Evolutionary conservation across 192 early-diverging fungal genomes (phyloP).

Genomic region (Rhizophagus clarus): DNA sequence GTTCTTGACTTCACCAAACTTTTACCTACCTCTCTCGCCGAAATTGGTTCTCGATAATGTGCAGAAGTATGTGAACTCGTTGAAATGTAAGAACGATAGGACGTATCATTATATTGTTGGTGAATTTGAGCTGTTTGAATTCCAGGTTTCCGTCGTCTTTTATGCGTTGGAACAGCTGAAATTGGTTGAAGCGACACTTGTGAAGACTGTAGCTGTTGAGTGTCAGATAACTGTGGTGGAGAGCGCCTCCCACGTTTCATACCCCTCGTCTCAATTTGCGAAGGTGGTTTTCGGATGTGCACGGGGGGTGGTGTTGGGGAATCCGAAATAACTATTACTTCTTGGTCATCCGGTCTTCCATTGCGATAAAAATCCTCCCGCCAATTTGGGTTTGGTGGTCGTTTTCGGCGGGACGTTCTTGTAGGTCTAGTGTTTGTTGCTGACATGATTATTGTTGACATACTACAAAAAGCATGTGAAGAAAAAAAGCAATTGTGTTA

Average conservation of each 20-base stretch:
- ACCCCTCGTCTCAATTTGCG: neutral
- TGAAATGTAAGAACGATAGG: conserved; percentile 16
- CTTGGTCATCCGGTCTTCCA: conserved; percentile 38
- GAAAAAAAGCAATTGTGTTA: too few relatives aligned
- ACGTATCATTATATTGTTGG: neutral
- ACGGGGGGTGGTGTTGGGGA: conserved; percentile 34
- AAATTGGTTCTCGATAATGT: conserved; percentile 5
- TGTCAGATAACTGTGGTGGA: neutral
- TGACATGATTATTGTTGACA: conserved; percentile 18
- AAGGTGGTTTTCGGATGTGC: neutral
- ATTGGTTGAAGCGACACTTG: neutral
- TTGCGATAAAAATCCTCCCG: conserved; percentile 45
- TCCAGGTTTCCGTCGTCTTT: neutral
- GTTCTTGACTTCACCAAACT: neutral
- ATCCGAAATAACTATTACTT: conserved; percentile 49
- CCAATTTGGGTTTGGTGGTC: conserved; percentile 35
- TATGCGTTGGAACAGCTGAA: neutral
- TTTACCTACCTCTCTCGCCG: neutral
- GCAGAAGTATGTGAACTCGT: conserved; percentile 15
- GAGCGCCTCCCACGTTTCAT: conserved; percentile 12
- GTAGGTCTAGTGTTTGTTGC: neutral
- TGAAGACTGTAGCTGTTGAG: neutral
- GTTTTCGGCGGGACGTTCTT: neutral
- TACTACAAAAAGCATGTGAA: neutral
- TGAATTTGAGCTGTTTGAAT: neutral